phyloP scores from a whole-genome alignment of 805 yeast genomes.

The Sugiyamaella chiloensis region DNA sequence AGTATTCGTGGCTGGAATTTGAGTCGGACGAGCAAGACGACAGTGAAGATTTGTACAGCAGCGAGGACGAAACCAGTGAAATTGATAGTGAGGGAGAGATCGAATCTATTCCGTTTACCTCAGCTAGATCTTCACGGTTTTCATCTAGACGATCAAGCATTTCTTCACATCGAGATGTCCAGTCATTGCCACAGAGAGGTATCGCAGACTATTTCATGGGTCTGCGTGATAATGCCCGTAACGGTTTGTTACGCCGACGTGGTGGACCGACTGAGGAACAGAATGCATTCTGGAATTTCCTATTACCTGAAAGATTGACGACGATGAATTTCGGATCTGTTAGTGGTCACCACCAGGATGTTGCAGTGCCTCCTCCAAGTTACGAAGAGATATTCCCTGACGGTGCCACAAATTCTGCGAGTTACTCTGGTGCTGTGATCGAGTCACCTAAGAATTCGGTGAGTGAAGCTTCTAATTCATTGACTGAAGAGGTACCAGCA shows the following conservation, averaged over 20 bases:
- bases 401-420: conserved; percentile 19
- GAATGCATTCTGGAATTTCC: conserved; percentile 17
- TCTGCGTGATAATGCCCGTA: conserved; percentile 12
- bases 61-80: conserved; percentile 1
- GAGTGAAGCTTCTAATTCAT: neutral
- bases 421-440: conserved; percentile 21
- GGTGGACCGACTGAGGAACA: conserved; percentile 3
- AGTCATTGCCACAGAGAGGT: conserved; percentile 2
- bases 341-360: neutral
- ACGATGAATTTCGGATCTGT: neutral
- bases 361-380: conserved; percentile 23
- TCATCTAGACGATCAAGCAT: conserved; percentile 5
- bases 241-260: conserved; percentile 9
- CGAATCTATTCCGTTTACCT: neutral
- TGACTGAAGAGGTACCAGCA: neutral
- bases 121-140: conserved; percentile 3
- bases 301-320: conserved; percentile 15
- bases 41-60: neutral
- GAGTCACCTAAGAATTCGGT: conserved; percentile 15
- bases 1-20: neutral
- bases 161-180: neutral
- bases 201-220: conserved; percentile 13
- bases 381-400: conserved; percentile 29
- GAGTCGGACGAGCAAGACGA: neutral
- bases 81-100: neutral